These are phyloP conservation scores for Byssothecium circinans DNA, from an alignment of 2,329 filamentous ascomycete species.

Conservation along the genomic window DNA sequence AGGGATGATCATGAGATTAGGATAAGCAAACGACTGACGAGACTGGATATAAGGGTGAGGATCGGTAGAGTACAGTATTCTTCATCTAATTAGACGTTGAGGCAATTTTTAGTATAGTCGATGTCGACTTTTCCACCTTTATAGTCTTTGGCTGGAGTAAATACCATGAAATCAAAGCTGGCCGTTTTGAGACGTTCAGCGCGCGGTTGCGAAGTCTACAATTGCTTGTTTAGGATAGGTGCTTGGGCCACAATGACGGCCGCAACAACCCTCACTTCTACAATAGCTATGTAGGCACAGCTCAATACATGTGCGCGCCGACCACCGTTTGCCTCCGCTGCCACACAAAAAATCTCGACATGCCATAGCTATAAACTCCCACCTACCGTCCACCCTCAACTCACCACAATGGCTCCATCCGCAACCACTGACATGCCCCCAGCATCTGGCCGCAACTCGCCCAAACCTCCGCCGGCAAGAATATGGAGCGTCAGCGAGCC, in stretches of 20 bases:
- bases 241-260: too few relatives aligned
- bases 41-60: neutral
- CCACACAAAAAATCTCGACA: slow-evolving; percentile 21
- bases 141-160: too few relatives aligned
- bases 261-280: neutral
- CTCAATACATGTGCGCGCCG: neutral
- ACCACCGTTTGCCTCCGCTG: neutral
- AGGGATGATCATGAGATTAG: too few relatives aligned
- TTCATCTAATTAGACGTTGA: too few relatives aligned
- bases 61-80: neutral
- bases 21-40: neutral
- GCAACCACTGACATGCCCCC: slow-evolving; percentile 43
- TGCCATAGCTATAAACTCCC: slow-evolving; percentile 23
- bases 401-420: slow-evolving; percentile 39
- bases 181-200: too few relatives aligned
- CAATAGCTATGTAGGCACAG: neutral
- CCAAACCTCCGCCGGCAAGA: slow-evolving; percentile 56
- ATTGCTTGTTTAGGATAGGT: too few relatives aligned
- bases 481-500: slow-evolving; percentile 59
- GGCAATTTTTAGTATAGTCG: too few relatives aligned
- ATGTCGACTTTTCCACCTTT: too few relatives aligned
- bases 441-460: slow-evolving; percentile 50
- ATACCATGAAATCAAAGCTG: too few relatives aligned
- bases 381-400: slow-evolving; percentile 7
- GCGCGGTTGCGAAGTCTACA: too few relatives aligned